Evolutionary conservation across 371 early-diverging fungal genomes (phyloP).

Genomic region (Gilbertella persicaria): DNA sequence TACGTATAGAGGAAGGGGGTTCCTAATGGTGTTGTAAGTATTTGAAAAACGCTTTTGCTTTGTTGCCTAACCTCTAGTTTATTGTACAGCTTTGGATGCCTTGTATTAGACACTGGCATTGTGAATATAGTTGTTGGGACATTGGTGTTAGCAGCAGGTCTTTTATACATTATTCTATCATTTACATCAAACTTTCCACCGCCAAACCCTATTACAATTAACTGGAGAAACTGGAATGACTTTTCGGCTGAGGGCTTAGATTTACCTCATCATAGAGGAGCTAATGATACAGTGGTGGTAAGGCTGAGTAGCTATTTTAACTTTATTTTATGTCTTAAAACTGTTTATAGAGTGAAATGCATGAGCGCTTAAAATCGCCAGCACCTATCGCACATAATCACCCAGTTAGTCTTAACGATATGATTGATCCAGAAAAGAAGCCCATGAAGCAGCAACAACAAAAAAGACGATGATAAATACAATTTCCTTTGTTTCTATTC

Average conservation of each 20-base stretch:
- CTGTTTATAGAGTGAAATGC: constrained; percentile 18
- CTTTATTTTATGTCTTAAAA: not conserved
- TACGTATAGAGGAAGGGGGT: constrained; percentile 39
- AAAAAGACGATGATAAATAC: not conserved
- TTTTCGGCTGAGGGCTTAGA: constrained; percentile 48
- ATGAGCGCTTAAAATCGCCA: constrained; percentile 19
- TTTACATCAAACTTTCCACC: constrained; percentile 38
- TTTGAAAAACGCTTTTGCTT: not conserved
- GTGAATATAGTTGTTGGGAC: constrained; percentile 43
- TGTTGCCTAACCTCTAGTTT: not conserved
- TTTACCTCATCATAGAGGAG: constrained; percentile 26
- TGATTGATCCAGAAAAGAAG: constrained; percentile 17
- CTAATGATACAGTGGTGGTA: constrained; percentile 25
- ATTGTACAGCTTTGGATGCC: constrained; percentile 40
- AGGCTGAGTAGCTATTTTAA: not conserved
- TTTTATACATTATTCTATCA: constrained; percentile 42
- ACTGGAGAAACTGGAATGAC: constrained; percentile 51
- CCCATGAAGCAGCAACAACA: not conserved
- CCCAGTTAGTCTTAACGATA: constrained; percentile 32
- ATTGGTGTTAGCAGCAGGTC: constrained; percentile 31
- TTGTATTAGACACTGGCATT: constrained; percentile 30
- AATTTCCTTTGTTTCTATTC: too few species aligned
- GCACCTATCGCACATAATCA: constrained; percentile 8
- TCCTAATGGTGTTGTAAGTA: constrained; percentile 46
- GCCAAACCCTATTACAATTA: constrained; percentile 39